Evolutionary conservation across 2,329 filamentous ascomycete genomes (phyloP).

Genomic region (Colletotrichum incanum): DNA sequence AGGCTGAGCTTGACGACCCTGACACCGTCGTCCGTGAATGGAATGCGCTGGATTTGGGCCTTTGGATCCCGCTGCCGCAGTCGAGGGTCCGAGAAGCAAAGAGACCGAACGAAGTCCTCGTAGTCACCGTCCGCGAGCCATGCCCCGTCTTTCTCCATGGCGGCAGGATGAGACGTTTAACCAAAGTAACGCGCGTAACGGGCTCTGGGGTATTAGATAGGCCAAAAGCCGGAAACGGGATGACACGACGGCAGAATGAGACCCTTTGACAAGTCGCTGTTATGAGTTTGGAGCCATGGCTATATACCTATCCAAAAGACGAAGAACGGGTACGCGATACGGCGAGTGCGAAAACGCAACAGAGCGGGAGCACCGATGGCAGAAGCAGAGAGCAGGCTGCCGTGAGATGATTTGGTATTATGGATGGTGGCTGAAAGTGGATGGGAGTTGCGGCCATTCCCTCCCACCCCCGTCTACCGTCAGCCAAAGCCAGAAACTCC

Average conservation of each 20-base stretch:
- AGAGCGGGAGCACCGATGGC: not conserved
- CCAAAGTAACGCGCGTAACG: not conserved
- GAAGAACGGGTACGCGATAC: slow-evolving; percentile 1
- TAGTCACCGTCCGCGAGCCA: slow-evolving; percentile 42
- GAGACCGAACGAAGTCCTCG: slow-evolving; percentile 33
- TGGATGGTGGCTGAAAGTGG: slow-evolving; percentile 19
- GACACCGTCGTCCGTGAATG: slow-evolving; percentile 41
- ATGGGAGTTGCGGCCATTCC: slow-evolving; percentile 11
- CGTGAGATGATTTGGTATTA: not conserved
- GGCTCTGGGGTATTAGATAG: too few relatives aligned
- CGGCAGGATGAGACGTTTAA: not conserved
- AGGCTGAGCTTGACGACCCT: slow-evolving; percentile 43
- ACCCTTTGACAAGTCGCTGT: not conserved
- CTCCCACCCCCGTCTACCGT: not conserved
- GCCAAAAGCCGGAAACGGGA: not conserved
- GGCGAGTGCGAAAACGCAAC: not conserved
- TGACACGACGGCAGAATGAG: not conserved
- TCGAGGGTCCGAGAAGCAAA: slow-evolving; percentile 44
- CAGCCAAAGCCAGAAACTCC: slow-evolving; percentile 14
- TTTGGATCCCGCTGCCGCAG: slow-evolving; percentile 46
- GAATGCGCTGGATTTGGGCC: slow-evolving; percentile 40
- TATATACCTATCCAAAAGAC: slow-evolving; percentile 5
- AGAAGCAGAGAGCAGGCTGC: slow-evolving; percentile 27
- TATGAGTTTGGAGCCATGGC: slow-evolving; percentile 1
- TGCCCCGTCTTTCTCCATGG: slow-evolving; percentile 32